Conservation (phyloP, 1,284 basidiomycete genomes). For the Melampsora abietis-canadensis region DNA sequence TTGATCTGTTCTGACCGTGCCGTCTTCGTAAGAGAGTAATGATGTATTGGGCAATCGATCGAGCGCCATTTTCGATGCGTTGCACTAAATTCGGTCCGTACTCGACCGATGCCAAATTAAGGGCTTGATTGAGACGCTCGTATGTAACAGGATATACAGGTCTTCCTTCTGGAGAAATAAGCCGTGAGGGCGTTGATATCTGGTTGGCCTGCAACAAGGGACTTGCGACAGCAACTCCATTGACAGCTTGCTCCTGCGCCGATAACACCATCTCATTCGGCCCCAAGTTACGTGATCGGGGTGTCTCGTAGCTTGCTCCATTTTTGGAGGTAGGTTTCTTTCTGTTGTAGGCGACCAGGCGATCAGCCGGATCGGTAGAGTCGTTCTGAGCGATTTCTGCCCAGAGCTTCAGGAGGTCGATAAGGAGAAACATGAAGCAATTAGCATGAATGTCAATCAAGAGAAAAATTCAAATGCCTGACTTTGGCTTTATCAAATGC, state of each 20-base stretch:
- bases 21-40: constrained; percentile 13
- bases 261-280: constrained; percentile 37
- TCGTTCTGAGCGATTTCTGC: constrained; percentile 34
- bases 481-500: constrained; percentile 43
- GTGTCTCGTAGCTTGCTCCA: not conserved
- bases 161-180: constrained; percentile 23
- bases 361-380: constrained; percentile 35
- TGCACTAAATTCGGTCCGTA: constrained; percentile 33
- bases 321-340: constrained; percentile 4
- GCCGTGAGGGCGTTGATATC: not conserved
- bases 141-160: constrained; percentile 32
- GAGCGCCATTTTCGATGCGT: constrained; percentile 31
- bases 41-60: constrained; percentile 27
- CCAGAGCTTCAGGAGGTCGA: constrained; percentile 13
- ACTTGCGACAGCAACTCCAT: constrained; percentile 24
- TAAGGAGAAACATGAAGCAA: not conserved
- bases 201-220: constrained; percentile 12
- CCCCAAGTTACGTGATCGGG: constrained; percentile 21
- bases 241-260: constrained; percentile 31
- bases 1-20: not conserved
- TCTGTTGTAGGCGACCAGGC: constrained; percentile 31
- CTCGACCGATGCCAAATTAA: constrained; percentile 20
- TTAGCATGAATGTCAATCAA: not conserved
- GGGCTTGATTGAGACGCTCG: constrained; percentile 26
- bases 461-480: not conserved